phyloP scores from a whole-genome alignment of 805 yeast species.

The Candida methanosorbosa region DNA sequence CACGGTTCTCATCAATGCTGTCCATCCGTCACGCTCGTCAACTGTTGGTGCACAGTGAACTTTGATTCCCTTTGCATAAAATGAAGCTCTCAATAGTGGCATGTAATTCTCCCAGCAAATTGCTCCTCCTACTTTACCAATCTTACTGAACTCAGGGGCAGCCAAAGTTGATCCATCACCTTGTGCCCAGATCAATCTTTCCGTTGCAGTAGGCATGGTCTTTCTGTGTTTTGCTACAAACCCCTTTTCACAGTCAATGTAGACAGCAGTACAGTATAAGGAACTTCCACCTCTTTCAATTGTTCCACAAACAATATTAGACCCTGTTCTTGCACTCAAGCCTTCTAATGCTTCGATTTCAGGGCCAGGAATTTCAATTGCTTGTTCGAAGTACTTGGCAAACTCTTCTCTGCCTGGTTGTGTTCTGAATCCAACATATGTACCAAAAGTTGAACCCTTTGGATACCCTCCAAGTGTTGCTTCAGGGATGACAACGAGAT shows the following conservation, averaged over 20 bases:
- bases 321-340: slow-evolving; percentile 24
- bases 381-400: slow-evolving; percentile 25
- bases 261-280: slow-evolving; percentile 32
- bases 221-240: slow-evolving; percentile 35
- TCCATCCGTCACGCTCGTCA: slow-evolving; percentile 36
- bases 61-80: slow-evolving; percentile 33
- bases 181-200: slow-evolving; percentile 35
- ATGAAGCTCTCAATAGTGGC: slow-evolving; percentile 31
- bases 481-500: slow-evolving; percentile 36
- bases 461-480: slow-evolving; percentile 40
- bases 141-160: slow-evolving; percentile 23
- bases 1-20: slow-evolving; percentile 31
- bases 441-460: slow-evolving; percentile 33
- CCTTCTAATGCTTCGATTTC: slow-evolving; percentile 26
- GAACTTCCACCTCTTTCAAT: slow-evolving; percentile 31
- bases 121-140: slow-evolving; percentile 34
- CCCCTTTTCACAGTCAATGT: slow-evolving; percentile 29
- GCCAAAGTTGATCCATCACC: slow-evolving; percentile 39
- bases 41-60: slow-evolving; percentile 37
- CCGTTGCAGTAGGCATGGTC: slow-evolving; percentile 35
- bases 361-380: slow-evolving; percentile 27
- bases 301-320: slow-evolving; percentile 30
- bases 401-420: slow-evolving; percentile 33
- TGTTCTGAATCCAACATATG: slow-evolving; percentile 32
- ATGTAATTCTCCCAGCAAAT: slow-evolving; percentile 40